Percentiles rank a stretch among this genome's conserved stretches.
These are phyloP conservation scores for Euphorbia pulcherrima DNA, from an alignment of 345 rosid species.

Conservation along the genomic window DNA sequence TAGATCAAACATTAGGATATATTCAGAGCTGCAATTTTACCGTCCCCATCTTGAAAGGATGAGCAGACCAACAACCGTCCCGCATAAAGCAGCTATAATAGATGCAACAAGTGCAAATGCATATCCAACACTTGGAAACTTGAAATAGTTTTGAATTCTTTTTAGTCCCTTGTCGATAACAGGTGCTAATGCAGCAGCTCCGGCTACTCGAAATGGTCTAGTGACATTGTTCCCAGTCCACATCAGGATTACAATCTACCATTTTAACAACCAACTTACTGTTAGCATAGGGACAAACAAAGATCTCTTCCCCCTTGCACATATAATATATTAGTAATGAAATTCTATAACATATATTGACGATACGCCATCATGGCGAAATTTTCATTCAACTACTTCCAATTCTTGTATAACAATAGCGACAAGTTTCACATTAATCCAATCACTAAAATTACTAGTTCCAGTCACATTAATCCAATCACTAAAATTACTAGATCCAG, in stretches of 20 bases:
- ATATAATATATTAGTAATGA: too few relatives aligned
- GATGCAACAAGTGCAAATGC: constrained; percentile 37
- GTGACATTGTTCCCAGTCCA: constrained; percentile 43
- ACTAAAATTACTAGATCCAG: too few relatives aligned
- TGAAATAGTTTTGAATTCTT: constrained; percentile 33
- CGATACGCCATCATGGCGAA: too few relatives aligned
- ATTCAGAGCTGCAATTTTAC: constrained; percentile 5
- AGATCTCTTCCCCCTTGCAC: too few relatives aligned
- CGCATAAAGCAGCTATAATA: constrained; percentile 26
- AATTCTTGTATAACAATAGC: too few relatives aligned
- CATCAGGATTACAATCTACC: constrained; percentile 41
- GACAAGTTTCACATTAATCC: too few relatives aligned
- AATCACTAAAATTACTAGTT: too few relatives aligned
- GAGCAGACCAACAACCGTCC: constrained; percentile 29
- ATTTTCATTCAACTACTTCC: too few relatives aligned
- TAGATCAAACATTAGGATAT: too few relatives aligned
- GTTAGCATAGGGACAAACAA: too few relatives aligned
- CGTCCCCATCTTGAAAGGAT: constrained; percentile 39
- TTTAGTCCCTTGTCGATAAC: constrained; percentile 33
- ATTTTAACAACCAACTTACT: not conserved
- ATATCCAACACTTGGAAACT: constrained; percentile 24
- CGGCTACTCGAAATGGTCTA: constrained; percentile 43
- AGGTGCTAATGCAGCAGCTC: constrained; percentile 40
- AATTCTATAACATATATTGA: too few relatives aligned
- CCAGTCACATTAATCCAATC: too few relatives aligned